A percentile compares a stretch with the other conserved stretches of the same genome.
These are phyloP conservation scores for Colletotrichum tofieldiae DNA, from an alignment of 2,329 filamentous ascomycete species.

Conservation along the genomic window DNA sequence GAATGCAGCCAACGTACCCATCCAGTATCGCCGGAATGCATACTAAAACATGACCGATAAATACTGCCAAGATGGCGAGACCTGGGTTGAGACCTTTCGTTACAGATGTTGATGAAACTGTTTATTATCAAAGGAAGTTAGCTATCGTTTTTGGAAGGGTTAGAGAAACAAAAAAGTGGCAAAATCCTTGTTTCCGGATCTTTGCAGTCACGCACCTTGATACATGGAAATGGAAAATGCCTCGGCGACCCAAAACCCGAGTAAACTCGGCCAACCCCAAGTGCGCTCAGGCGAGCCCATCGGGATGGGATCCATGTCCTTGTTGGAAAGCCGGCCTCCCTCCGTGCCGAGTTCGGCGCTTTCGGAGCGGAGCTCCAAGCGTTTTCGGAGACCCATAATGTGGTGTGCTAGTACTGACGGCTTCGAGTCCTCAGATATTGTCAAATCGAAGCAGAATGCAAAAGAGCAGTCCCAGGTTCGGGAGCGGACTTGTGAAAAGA, in stretches of 20 bases:
- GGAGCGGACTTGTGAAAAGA: constrained; percentile 1
- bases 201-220: constrained; percentile 21
- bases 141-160: background rate
- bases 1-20: constrained; percentile 47
- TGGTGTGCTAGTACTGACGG: background rate
- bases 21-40: constrained; percentile 44
- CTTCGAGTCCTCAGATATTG: background rate
- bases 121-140: background rate
- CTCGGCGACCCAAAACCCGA: constrained; percentile 44
- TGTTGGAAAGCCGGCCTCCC: constrained; percentile 40
- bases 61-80: constrained; percentile 44
- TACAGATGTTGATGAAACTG: constrained; percentile 37
- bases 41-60: constrained; percentile 43
- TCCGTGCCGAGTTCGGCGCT: constrained; percentile 33
- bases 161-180: background rate
- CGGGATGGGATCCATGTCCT: constrained; percentile 45
- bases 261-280: constrained; percentile 44
- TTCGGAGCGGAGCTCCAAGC: constrained; percentile 34
- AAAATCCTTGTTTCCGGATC: background rate
- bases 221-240: constrained; percentile 44
- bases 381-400: constrained; percentile 31
- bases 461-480: background rate
- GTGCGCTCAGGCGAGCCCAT: constrained; percentile 42
- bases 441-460: background rate
- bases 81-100: constrained; percentile 43